Percentiles rank a stretch among this genome's conserved stretches.
phyloP scores from a whole-genome alignment of 2,329 filamentous ascomycete species.

The Delphinella strobiligena region DNA sequence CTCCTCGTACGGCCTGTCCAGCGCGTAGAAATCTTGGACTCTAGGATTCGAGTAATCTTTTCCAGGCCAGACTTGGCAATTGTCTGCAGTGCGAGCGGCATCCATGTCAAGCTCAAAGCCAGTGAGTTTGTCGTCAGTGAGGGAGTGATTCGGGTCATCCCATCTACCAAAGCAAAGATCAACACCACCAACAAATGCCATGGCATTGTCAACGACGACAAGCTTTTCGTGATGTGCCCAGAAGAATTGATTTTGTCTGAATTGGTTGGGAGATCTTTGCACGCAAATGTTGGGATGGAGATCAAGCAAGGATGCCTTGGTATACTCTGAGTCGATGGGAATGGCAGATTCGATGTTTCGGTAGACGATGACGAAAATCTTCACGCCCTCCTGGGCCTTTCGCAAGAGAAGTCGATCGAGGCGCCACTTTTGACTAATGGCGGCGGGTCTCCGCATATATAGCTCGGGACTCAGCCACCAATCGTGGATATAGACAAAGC shows the following conservation, averaged over 20 bases:
- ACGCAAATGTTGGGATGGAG: constrained; percentile 94
- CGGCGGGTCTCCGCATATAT: constrained; percentile 85
- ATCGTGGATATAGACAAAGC: constrained; percentile 98
- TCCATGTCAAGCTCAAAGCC: constrained; percentile 71
- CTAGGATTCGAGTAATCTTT: constrained; percentile 98
- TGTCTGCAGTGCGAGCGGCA: constrained; percentile 74
- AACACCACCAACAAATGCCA: constrained; percentile 90
- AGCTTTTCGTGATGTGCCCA: constrained; percentile 98
- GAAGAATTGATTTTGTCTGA: constrained; percentile 98
- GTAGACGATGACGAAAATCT: constrained; percentile 96
- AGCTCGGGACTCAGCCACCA: constrained; percentile 98
- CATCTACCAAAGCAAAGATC: constrained; percentile 95
- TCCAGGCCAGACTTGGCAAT: constrained; percentile 91
- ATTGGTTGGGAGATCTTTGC: constrained; percentile 90
- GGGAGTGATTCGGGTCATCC: constrained; percentile 87
- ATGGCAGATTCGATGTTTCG: constrained; percentile 94
- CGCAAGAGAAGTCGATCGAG: constrained; percentile 84
- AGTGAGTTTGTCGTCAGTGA: constrained; percentile 87
- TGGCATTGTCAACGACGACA: constrained; percentile 90
- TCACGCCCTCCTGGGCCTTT: constrained; percentile 90
- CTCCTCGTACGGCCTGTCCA: constrained; percentile 92
- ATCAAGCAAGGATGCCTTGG: constrained; percentile 90
- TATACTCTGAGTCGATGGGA: constrained; percentile 96
- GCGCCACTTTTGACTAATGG: constrained; percentile 96
- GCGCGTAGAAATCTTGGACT: constrained; percentile 85